Conservation (phyloP, 805 yeast genomes). For the Wickerhamomyces subpelliculosus region DNA sequence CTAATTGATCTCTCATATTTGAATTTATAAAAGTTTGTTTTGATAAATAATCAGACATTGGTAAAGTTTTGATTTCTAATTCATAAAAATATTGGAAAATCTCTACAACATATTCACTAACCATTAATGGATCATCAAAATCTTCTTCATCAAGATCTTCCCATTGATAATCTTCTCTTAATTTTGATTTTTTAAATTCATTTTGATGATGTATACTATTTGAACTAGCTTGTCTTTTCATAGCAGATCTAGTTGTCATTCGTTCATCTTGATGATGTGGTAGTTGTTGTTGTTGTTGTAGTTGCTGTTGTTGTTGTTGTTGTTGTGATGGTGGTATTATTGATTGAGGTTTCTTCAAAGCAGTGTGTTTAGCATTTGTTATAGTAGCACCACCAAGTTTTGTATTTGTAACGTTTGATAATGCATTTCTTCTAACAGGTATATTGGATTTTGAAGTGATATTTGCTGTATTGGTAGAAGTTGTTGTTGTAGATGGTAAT, state of each 20-base stretch:
- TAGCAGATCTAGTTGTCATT: constrained; percentile 44
- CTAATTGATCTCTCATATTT: constrained; percentile 71
- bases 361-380: too few species aligned
- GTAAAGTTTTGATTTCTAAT: constrained; percentile 67
- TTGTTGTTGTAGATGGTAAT: too few species aligned
- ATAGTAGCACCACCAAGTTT: constrained; percentile 10
- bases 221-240: constrained; percentile 31
- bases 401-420: constrained; percentile 23
- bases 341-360: background rate
- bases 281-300: constrained; percentile 2
- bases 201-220: constrained; percentile 7
- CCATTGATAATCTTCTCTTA: constrained; percentile 39
- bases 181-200: constrained; percentile 16
- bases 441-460: constrained; percentile 15
- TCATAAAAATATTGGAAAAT: constrained; percentile 75
- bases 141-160: constrained; percentile 80
- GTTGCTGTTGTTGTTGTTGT: background rate
- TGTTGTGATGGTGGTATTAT: too few species aligned
- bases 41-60: constrained; percentile 33
- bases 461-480: too few species aligned
- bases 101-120: constrained; percentile 83
- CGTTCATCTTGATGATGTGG: constrained; percentile 3
- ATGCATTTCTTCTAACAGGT: constrained; percentile 22
- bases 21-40: constrained; percentile 36
- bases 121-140: constrained; percentile 81